Percentiles rank a stretch among this genome's conserved stretches.
Evolutionary conservation across 2,329 filamentous ascomycete genomes (phyloP).

Genomic region (Colletotrichum acutatum): DNA sequence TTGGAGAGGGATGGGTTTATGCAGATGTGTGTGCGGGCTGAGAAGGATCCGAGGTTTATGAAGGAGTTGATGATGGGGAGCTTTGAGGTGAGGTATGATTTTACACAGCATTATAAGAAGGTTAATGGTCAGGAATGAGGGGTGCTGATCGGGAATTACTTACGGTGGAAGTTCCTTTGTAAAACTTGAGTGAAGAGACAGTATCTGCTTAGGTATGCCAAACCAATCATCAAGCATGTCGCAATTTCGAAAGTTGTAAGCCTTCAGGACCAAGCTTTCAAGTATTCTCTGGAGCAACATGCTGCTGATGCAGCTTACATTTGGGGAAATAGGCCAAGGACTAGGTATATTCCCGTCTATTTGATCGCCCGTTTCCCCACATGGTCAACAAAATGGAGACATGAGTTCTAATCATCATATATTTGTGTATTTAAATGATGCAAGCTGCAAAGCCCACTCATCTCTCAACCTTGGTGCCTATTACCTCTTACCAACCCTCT

Average conservation of each 20-base stretch:
- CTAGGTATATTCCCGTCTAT: background rate
- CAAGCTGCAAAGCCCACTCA: too few relatives aligned
- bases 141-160: background rate
- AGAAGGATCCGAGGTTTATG: constrained; percentile 46
- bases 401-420: too few relatives aligned
- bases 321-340: background rate
- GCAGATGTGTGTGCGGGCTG: constrained; percentile 48
- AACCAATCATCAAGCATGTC: accelerated
- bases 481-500: too few relatives aligned
- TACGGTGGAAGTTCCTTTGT: background rate
- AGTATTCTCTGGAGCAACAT: background rate
- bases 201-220: background rate
- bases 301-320: background rate
- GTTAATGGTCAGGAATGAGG: background rate
- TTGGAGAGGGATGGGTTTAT: constrained; percentile 45
- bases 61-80: constrained; percentile 48
- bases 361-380: too few relatives aligned
- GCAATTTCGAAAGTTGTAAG: background rate
- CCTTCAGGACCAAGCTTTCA: background rate
- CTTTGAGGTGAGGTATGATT: constrained; percentile 55
- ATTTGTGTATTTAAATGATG: too few relatives aligned
- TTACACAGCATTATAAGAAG: constrained; percentile 54
- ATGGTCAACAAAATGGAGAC: too few relatives aligned
- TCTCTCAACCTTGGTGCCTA: too few relatives aligned
- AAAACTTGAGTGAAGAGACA: background rate